Evolutionary conservation across 139 green algal species (phyloP).

Genomic region (Yamagishiella unicocca): DNA sequence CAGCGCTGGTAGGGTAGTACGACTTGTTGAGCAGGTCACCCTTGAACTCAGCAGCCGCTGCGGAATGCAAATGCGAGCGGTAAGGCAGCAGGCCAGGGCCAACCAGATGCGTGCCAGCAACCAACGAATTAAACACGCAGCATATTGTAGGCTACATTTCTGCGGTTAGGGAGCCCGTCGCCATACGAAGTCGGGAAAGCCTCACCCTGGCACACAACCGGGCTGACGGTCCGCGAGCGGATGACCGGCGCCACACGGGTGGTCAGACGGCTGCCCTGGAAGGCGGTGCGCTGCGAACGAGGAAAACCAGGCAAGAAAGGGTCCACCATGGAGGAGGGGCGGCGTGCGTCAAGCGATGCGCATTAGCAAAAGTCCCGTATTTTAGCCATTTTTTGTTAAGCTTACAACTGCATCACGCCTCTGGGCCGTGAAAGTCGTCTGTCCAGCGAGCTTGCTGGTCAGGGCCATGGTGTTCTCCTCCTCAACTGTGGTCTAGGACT

Average conservation of each 20-base stretch:
- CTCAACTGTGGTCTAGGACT: neutral
- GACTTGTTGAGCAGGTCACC: constrained; percentile 93
- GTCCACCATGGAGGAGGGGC: neutral
- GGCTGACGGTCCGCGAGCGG: constrained; percentile 1
- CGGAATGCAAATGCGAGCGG: neutral
- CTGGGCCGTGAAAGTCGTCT: constrained; percentile 11
- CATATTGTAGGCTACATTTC: no score
- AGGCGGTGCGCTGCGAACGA: constrained; percentile 30
- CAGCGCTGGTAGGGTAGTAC: constrained; percentile 95
- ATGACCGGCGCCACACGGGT: neutral
- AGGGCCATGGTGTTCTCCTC: constrained; percentile 23
- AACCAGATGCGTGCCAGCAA: no score
- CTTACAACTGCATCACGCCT: constrained; percentile 34
- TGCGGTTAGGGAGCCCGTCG: no score
- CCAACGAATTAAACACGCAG: no score
- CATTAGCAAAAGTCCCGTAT: no score
- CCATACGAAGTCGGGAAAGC: neutral
- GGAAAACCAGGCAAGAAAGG: neutral
- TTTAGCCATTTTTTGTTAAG: no score
- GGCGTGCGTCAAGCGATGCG: neutral
- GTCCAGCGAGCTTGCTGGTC: constrained; percentile 13
- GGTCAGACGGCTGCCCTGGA: constrained; percentile 17
- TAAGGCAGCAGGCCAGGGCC: neutral
- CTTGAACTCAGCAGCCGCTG: constrained; percentile 49
- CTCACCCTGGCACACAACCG: constrained; percentile 41